A percentile compares a stretch with the other conserved stretches of the same genome.
These are phyloP conservation scores for Malus hybrid DNA, from an alignment of 331 rosid species.

Conservation along the genomic window DNA sequence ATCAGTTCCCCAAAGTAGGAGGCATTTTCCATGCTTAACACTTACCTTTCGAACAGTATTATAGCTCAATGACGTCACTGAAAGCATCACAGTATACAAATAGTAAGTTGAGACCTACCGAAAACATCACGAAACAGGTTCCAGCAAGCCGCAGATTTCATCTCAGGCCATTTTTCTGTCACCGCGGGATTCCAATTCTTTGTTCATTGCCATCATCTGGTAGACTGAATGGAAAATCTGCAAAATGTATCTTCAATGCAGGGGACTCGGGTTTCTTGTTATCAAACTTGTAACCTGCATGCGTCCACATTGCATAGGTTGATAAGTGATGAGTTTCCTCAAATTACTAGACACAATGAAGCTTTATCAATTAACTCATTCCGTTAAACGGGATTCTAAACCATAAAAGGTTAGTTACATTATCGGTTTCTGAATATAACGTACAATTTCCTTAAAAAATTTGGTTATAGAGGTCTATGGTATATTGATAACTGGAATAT, in stretches of 20 bases:
- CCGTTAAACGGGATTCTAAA: neutral
- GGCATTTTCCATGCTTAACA: slow-evolving; percentile 2
- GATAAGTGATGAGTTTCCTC: neutral
- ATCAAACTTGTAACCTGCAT: slow-evolving; percentile 72
- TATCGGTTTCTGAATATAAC: too few species aligned
- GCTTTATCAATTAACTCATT: neutral
- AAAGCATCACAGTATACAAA: neutral
- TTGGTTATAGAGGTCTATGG: neutral
- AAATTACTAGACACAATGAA: neutral
- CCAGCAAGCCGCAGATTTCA: neutral
- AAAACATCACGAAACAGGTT: neutral
- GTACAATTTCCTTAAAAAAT: too few species aligned
- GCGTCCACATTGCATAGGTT: neutral
- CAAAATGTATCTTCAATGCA: slow-evolving; percentile 55
- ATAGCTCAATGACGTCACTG: neutral
- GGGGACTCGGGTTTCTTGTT: slow-evolving; percentile 51
- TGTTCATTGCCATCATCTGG: slow-evolving; percentile 33
- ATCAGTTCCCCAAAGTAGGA: neutral
- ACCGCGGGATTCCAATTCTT: slow-evolving; percentile 11
- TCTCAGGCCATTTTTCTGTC: slow-evolving; percentile 12
- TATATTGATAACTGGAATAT: neutral
- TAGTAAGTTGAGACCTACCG: neutral
- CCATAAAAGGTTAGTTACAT: neutral
- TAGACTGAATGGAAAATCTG: slow-evolving; percentile 68
- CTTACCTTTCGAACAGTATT: neutral